Evolutionary conservation across 192 early-diverging fungal genomes (phyloP).

Genomic region (Coemansia sp.): DNA sequence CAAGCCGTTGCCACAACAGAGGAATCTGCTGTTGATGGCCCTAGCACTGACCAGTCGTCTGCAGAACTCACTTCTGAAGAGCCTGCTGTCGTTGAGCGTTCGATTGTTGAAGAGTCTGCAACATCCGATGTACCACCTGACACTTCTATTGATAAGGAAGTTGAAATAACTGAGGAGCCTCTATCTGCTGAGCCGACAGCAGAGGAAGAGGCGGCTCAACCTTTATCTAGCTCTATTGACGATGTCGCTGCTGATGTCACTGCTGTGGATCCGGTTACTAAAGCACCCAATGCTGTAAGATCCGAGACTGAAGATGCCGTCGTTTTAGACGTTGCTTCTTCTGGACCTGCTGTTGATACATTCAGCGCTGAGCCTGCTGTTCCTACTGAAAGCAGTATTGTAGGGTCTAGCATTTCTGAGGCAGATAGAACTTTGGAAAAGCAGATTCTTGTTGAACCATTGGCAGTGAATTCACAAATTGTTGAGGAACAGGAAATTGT

Average conservation of each 20-base stretch:
- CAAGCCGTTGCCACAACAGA: neutral
- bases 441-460: no score
- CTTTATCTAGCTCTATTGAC: neutral
- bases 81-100: neutral
- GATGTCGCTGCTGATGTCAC: neutral
- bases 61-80: conserved; percentile 3
- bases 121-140: neutral
- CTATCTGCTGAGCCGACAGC: neutral
- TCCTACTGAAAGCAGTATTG: no score
- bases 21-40: neutral
- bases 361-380: no score
- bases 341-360: no score
- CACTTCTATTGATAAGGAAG: neutral
- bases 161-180: neutral
- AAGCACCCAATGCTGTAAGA: neutral
- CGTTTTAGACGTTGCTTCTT: no score
- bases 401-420: no score
- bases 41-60: neutral
- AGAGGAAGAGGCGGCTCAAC: neutral
- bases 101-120: conserved; percentile 1
- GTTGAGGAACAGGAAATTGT: neutral
- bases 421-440: no score
- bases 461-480: neutral
- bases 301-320: neutral
- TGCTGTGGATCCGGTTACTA: neutral